Evolutionary conservation across 2,329 filamentous ascomycete genomes (phyloP).

Genomic region (Didymella pomorum): DNA sequence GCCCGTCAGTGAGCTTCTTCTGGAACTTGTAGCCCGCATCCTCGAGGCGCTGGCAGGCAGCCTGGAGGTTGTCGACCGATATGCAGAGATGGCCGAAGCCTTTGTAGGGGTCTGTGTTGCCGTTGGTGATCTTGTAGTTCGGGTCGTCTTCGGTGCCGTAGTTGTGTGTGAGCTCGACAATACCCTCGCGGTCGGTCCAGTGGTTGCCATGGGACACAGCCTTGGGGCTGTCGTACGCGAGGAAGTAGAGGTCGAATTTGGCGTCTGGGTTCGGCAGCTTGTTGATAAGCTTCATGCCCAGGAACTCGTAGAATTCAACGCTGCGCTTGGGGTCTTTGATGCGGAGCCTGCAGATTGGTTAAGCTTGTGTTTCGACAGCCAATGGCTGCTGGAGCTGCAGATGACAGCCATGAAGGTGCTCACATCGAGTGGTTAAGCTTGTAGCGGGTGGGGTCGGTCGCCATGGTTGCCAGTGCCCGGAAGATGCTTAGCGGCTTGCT

Average conservation of each 20-base stretch:
- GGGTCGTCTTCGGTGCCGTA: constrained; percentile 90
- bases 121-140: constrained; percentile 81
- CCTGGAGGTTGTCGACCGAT: constrained; percentile 73
- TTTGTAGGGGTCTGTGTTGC: constrained; percentile 90
- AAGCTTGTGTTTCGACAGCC: constrained; percentile 11
- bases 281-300: constrained; percentile 85
- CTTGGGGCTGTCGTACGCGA: constrained; percentile 81
- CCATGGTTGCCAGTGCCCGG: constrained; percentile 57
- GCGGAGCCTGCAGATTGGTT: constrained; percentile 61
- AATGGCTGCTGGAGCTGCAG: constrained; percentile 7
- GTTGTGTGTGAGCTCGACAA: constrained; percentile 85
- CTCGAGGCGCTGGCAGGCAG: constrained; percentile 87
- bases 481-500: constrained; percentile 21
- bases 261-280: constrained; percentile 83
- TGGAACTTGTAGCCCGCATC: constrained; percentile 92
- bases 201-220: constrained; percentile 77
- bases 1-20: constrained; percentile 90
- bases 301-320: constrained; percentile 93
- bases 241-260: constrained; percentile 96
- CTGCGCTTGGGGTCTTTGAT: constrained; percentile 87
- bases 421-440: constrained; percentile 69
- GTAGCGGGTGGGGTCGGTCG: constrained; percentile 68
- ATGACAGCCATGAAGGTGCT: constrained; percentile 29
- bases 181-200: constrained; percentile 83
- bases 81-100: constrained; percentile 87